Evolutionary conservation across 495 filamentous ascomycete genomes (phyloP).

Genomic region (Diplogelasinospora grovesii): DNA sequence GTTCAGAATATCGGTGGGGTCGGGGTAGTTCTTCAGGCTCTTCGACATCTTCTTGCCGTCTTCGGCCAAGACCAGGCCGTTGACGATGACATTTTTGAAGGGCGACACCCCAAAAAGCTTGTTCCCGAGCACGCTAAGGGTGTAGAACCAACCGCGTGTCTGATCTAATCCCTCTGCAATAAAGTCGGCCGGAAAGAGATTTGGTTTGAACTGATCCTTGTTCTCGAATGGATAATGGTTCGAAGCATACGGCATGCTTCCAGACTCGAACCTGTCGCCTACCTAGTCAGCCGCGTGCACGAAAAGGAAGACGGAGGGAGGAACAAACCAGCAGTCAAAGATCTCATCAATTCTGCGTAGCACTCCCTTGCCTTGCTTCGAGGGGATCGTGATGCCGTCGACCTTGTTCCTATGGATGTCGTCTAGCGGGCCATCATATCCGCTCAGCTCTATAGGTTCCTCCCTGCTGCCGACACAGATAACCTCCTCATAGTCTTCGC

Average conservation of each 20-base stretch:
- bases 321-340: constrained; percentile 96
- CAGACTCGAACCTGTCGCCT: constrained; percentile 55
- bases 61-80: constrained; percentile 88
- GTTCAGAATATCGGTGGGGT: constrained; percentile 75
- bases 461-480: constrained; percentile 81
- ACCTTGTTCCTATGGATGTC: constrained; percentile 94
- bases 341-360: constrained; percentile 82
- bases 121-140: constrained; percentile 79
- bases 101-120: constrained; percentile 84
- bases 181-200: constrained; percentile 88
- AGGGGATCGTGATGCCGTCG: constrained; percentile 93
- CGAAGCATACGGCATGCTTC: constrained; percentile 93
- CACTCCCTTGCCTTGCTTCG: constrained; percentile 78
- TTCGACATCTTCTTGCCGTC: constrained; percentile 99
- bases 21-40: constrained; percentile 94
- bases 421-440: constrained; percentile 71
- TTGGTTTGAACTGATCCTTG: constrained; percentile 66
- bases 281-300: too few relatives aligned
- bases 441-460: constrained; percentile 81
- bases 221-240: constrained; percentile 95
- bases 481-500: constrained; percentile 77
- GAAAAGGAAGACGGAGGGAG: too few relatives aligned
- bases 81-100: constrained; percentile 96
- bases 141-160: constrained; percentile 95
- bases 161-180: constrained; percentile 85